Conservation (phyloP, 2,329 filamentous ascomycete genomes). For the Huntiella savannae region DNA sequence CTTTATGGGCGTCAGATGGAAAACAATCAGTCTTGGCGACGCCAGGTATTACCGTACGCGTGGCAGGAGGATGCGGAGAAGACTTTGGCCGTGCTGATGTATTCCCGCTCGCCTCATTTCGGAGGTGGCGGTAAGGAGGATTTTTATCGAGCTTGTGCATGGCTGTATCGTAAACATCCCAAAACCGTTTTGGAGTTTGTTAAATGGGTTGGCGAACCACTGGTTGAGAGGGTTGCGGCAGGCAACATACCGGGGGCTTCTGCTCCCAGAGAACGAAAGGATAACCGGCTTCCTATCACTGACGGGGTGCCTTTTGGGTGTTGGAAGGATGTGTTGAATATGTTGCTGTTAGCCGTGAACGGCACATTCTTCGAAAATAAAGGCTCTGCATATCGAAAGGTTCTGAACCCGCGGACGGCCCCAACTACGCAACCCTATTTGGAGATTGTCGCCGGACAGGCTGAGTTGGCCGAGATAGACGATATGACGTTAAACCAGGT, state of each 20-base stretch:
- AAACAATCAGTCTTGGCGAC: no score
- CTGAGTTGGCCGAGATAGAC: no score
- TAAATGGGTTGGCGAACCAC: constrained; percentile 32
- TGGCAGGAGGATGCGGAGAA: no score
- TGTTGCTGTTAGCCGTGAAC: constrained; percentile 32
- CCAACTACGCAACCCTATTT: no score
- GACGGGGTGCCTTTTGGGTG: constrained; percentile 29
- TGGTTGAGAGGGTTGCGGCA: constrained; percentile 32
- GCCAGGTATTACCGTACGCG: no score
- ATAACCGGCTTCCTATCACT: constrained; percentile 1
- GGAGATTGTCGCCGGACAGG: no score
- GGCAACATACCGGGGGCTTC: constrained; percentile 14
- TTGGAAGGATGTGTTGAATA: constrained; percentile 42
- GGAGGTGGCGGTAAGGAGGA: constrained; percentile 34
- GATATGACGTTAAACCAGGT: constrained; percentile 16
- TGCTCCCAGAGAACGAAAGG: constrained; percentile 16
- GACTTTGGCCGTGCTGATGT: no score
- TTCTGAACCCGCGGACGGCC: constrained; percentile 13
- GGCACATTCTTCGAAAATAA: constrained; percentile 13
- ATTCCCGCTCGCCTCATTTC: no score
- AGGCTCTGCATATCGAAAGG: neutral
- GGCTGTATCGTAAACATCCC: constrained; percentile 36
- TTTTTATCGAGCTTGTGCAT: constrained; percentile 37
- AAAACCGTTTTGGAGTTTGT: constrained; percentile 35
- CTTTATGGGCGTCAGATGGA: no score